Conservation (phyloP, 2,329 filamentous ascomycete genomes). For the Septoria linicola region DNA sequence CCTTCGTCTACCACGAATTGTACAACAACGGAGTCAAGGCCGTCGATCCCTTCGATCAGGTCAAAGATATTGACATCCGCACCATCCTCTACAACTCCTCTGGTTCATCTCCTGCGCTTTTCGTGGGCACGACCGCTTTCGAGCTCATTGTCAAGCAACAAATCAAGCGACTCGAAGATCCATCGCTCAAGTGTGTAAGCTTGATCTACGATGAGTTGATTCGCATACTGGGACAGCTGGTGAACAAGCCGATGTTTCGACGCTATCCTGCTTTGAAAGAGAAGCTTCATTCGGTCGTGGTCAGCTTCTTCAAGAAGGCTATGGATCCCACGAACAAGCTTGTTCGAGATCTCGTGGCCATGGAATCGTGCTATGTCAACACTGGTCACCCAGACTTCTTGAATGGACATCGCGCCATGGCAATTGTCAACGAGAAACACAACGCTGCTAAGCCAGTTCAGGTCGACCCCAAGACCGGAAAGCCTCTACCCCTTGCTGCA, state of each 20-base stretch:
- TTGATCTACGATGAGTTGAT: slow-evolving; percentile 97
- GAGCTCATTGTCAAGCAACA: slow-evolving; percentile 98
- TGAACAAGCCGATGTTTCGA: slow-evolving; percentile 85
- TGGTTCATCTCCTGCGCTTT: slow-evolving; percentile 93
- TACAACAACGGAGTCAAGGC: slow-evolving; percentile 98
- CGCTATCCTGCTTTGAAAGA: slow-evolving; percentile 94
- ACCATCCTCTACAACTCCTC: slow-evolving; percentile 98
- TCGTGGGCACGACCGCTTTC: slow-evolving; percentile 97
- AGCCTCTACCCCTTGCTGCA: slow-evolving; percentile 69
- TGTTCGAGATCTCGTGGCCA: slow-evolving; percentile 84
- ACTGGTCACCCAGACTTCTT: slow-evolving; percentile 97
- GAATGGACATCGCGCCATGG: slow-evolving; percentile 96
- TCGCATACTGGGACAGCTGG: slow-evolving; percentile 85
- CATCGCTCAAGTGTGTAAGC: slow-evolving; percentile 94
- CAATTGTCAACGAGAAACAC: slow-evolving; percentile 92
- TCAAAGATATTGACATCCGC: slow-evolving; percentile 96
- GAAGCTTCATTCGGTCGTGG: slow-evolving; percentile 91
- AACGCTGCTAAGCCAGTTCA: slow-evolving; percentile 80
- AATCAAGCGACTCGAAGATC: slow-evolving; percentile 93
- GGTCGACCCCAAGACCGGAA: slow-evolving; percentile 97
- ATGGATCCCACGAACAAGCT: slow-evolving; percentile 99
- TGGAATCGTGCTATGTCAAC: slow-evolving; percentile 98
- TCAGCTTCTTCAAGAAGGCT: slow-evolving; percentile 93
- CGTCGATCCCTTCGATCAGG: slow-evolving; percentile 92
- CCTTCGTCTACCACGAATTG: slow-evolving; percentile 97